phyloP scores from a whole-genome alignment of 306 rosid species.

The Glycine tomentella region DNA sequence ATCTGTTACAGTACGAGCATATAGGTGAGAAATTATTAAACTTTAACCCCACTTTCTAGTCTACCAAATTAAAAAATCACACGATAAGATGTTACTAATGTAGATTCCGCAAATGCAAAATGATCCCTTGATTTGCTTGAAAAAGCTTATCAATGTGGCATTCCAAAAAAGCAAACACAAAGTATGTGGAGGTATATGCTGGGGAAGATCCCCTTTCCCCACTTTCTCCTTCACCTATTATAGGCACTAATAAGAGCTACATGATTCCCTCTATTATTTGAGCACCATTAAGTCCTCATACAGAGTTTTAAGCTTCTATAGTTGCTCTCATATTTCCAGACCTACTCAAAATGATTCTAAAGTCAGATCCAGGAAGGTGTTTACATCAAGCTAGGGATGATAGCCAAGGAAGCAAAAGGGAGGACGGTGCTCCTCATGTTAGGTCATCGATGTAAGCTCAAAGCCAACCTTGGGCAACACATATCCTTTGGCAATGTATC shows the following conservation, averaged over 20 bases:
- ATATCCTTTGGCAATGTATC: conserved; percentile 47
- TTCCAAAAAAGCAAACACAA: too few species aligned
- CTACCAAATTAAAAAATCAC: neutral
- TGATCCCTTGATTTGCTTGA: too few species aligned
- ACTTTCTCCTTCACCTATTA: conserved; percentile 44
- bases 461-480: conserved; percentile 45
- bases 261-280: conserved; percentile 12
- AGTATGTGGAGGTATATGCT: too few species aligned
- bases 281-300: conserved; percentile 5
- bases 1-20: too few species aligned
- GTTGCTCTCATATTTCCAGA: neutral
- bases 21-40: neutral
- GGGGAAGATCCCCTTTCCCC: conserved; percentile 21
- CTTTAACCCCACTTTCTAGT: neutral
- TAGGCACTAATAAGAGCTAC: conserved; percentile 13
- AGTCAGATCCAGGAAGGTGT: neutral
- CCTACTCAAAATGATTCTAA: too few species aligned
- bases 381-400: neutral
- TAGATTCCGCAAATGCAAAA: neutral
- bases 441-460: conserved; percentile 13
- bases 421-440: conserved; percentile 19
- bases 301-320: conserved; percentile 12
- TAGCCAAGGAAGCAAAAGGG: conserved; percentile 9
- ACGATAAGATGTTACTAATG: conserved; percentile 14
- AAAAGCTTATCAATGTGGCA: too few species aligned